A percentile compares a stretch with the other conserved stretches of the same genome.
These are phyloP conservation scores for Wilcoxina mikolae DNA, from an alignment of 495 filamentous ascomycete genomes.

Conservation along the genomic window DNA sequence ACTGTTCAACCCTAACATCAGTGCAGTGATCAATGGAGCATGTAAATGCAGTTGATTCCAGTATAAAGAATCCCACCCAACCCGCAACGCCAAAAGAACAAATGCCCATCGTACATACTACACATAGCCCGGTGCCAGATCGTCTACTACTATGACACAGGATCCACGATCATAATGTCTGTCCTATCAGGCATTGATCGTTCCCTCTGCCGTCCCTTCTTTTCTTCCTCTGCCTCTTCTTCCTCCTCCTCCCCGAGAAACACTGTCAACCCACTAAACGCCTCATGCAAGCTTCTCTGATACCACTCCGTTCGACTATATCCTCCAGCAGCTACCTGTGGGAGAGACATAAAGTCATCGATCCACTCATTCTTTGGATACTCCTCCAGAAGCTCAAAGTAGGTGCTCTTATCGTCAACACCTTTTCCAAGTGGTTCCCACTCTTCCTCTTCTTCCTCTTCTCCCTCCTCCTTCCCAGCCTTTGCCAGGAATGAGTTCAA, in stretches of 20 bases:
- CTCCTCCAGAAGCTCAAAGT: conserved; percentile 50
- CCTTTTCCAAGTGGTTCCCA: conserved; percentile 79
- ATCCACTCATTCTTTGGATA: conserved; percentile 33
- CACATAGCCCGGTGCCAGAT: too few relatives aligned
- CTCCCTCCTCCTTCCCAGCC: conserved; percentile 18
- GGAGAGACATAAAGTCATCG: background rate
- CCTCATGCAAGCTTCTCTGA: conserved; percentile 63
- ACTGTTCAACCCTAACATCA: too few relatives aligned
- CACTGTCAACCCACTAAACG: conserved; percentile 75
- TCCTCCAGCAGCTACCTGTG: conserved; percentile 40
- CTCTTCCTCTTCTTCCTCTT: conserved; percentile 49
- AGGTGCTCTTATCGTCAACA: conserved; percentile 47
- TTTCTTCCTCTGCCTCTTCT: conserved; percentile 18
- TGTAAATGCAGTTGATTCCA: too few relatives aligned
- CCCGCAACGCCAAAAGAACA: too few relatives aligned
- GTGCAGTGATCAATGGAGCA: too few relatives aligned
- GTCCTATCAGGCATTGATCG: background rate
- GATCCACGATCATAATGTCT: background rate
- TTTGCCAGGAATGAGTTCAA: conserved; percentile 32
- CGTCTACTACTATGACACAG: background rate
- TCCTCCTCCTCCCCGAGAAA: conserved; percentile 58
- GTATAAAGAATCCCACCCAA: too few relatives aligned
- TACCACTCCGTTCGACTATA: conserved; percentile 73
- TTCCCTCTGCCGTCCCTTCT: conserved; percentile 44
- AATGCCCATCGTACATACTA: too few relatives aligned